Conservation (phyloP, 2,329 filamentous ascomycete species). For the Pseudocercospora pini-densiflorae region DNA sequence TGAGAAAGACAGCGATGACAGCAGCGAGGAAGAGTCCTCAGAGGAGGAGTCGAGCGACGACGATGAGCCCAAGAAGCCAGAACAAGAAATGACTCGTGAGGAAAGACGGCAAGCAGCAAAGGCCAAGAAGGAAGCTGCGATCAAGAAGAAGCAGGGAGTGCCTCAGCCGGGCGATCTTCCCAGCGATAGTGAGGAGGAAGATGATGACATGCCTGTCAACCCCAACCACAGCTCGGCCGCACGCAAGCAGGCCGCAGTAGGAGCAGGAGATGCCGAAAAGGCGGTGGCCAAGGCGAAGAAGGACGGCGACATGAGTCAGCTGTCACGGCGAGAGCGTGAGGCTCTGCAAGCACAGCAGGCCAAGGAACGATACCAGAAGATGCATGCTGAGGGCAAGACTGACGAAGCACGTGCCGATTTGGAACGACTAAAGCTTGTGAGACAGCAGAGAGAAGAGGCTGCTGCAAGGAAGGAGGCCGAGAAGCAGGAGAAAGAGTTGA, state of each 20-base stretch:
- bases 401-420: constrained; percentile 92
- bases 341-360: constrained; percentile 84
- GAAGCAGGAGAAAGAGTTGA: constrained; percentile 55
- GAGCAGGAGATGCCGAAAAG: constrained; percentile 52
- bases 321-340: constrained; percentile 73
- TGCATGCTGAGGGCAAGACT: constrained; percentile 94
- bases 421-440: constrained; percentile 78
- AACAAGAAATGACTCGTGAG: constrained; percentile 72
- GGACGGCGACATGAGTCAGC: constrained; percentile 59
- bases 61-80: constrained; percentile 43
- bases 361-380: constrained; percentile 86
- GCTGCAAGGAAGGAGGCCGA: constrained; percentile 77
- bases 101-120: constrained; percentile 87
- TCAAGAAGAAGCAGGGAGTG: constrained; percentile 70
- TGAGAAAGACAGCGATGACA: constrained; percentile 60
- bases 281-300: constrained; percentile 62
- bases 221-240: constrained; percentile 79
- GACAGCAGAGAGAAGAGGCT: constrained; percentile 84
- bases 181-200: constrained; percentile 62
- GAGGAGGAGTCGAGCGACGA: constrained; percentile 50
- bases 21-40: constrained; percentile 52
- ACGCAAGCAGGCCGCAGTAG: constrained; percentile 69
- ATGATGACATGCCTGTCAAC: constrained; percentile 77
- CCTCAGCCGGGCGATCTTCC: constrained; percentile 85
- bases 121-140: constrained; percentile 87